Conservation (phyloP, 2,329 filamentous ascomycete genomes). For the Amauroascus verrucosus region DNA sequence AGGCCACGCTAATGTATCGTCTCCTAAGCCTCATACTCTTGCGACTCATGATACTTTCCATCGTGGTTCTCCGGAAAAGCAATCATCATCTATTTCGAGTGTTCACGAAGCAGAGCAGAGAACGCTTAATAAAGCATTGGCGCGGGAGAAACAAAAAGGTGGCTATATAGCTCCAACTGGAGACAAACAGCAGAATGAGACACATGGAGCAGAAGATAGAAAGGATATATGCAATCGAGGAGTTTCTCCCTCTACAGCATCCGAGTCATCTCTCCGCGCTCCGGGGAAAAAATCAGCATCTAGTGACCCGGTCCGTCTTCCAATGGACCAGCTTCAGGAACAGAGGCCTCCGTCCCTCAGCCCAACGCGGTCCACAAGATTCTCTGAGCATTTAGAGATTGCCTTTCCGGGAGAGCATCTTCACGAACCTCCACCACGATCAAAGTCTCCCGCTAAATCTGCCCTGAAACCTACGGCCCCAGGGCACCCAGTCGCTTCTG, state of each 20-base stretch:
- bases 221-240: neutral
- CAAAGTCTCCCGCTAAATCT: constrained; percentile 52
- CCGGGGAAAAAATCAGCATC: neutral
- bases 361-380: constrained; percentile 40
- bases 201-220: neutral
- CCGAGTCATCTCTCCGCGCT: neutral
- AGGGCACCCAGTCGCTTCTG: constrained; percentile 36
- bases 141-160: neutral
- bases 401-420: constrained; percentile 39
- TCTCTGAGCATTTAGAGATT: constrained; percentile 43
- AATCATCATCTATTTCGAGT: constrained; percentile 12
- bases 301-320: constrained; percentile 9
- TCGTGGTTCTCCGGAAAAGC: constrained; percentile 7
- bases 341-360: constrained; percentile 14
- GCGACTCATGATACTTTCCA: neutral
- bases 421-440: constrained; percentile 50
- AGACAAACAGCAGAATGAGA: neutral
- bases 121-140: neutral
- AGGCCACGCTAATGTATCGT: neutral
- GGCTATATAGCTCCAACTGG: neutral
- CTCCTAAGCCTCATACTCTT: neutral
- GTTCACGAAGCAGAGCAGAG: neutral
- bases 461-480: constrained; percentile 44
- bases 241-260: neutral
- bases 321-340: neutral